Conservation (phyloP, 768 basidiomycete species). For the Mycena olivaceomarginata region DNA sequence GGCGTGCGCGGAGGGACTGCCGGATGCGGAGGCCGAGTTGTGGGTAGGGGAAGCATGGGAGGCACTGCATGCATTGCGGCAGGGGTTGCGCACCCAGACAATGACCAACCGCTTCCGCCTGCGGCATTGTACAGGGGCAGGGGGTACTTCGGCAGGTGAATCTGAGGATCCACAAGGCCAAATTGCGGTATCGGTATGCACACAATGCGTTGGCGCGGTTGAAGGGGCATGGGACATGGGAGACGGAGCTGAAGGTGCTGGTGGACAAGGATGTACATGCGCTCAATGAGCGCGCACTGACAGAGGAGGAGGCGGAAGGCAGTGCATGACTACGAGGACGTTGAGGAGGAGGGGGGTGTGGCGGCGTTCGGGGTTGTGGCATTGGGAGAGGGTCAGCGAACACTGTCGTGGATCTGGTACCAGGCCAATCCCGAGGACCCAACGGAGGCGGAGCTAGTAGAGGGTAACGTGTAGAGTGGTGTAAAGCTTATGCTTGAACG, state of each 20-base stretch:
- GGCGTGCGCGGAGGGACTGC: not conserved
- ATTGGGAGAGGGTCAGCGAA: not conserved
- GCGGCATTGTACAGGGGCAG: not conserved
- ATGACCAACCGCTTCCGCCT: constrained; percentile 1
- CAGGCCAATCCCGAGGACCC: not conserved
- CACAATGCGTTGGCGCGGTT: not conserved
- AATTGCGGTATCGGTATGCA: constrained; percentile 8
- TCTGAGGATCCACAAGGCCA: no score
- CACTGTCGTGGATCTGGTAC: not conserved
- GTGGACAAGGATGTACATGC: no score
- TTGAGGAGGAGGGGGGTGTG: no score
- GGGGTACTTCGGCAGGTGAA: not conserved
- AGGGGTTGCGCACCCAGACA: not conserved
- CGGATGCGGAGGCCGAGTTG: no score
- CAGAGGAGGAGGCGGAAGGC: not conserved
- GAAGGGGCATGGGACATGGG: not conserved
- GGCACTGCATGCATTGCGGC: not conserved
- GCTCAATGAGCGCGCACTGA: constrained; percentile 11
- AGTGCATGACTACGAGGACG: not conserved
- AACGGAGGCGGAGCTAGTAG: not conserved
- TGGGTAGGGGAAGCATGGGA: not conserved
- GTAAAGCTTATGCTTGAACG: constrained; percentile 2
- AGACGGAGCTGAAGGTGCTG: no score
- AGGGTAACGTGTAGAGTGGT: not conserved
- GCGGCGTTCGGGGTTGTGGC: constrained; percentile 7